A percentile compares a stretch with the other conserved stretches of the same genome.
phyloP scores from a whole-genome alignment of 164 flowering plant genomes.

The Liriodendron chinense region DNA sequence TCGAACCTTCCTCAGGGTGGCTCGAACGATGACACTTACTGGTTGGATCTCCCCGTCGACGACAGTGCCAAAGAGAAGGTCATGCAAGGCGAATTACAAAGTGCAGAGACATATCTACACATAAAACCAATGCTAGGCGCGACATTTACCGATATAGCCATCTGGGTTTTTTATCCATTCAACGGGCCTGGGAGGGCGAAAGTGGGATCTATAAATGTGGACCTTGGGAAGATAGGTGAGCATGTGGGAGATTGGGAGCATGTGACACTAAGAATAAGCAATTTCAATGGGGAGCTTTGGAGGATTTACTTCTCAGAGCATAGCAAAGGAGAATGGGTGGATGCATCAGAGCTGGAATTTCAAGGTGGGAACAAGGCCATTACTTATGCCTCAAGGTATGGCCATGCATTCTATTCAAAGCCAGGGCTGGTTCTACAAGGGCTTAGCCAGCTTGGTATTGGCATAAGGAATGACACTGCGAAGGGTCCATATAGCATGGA shows the following conservation, averaged over 20 bases:
- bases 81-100: slow-evolving; percentile 56
- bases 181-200: slow-evolving; percentile 55
- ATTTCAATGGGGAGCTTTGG: slow-evolving; percentile 47
- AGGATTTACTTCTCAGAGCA: slow-evolving; percentile 42
- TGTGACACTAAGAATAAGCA: slow-evolving; percentile 50
- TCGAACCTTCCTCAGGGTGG: slow-evolving; percentile 83
- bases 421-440: slow-evolving; percentile 43
- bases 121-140: slow-evolving; percentile 72
- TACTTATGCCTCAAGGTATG: slow-evolving; percentile 38
- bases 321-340: slow-evolving; percentile 40
- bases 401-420: slow-evolving; percentile 42
- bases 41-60: slow-evolving; percentile 82
- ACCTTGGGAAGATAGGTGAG: slow-evolving; percentile 48
- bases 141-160: slow-evolving; percentile 64
- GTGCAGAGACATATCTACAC: slow-evolving; percentile 54
- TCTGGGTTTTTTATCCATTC: slow-evolving; percentile 82
- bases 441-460: slow-evolving; percentile 20
- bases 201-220: slow-evolving; percentile 25
- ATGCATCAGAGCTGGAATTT: slow-evolving; percentile 38
- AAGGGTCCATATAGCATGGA: slow-evolving; percentile 34
- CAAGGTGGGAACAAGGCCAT: slow-evolving; percentile 36
- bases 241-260: slow-evolving; percentile 73
- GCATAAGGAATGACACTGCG: slow-evolving; percentile 44
- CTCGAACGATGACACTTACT: slow-evolving; percentile 62
- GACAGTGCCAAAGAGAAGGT: slow-evolving; percentile 38